Percentiles rank a stretch among this genome's conserved stretches.
These are phyloP conservation scores for Bassia scoparia DNA, from an alignment of 148 eudicot genomes.

Conservation along the genomic window DNA sequence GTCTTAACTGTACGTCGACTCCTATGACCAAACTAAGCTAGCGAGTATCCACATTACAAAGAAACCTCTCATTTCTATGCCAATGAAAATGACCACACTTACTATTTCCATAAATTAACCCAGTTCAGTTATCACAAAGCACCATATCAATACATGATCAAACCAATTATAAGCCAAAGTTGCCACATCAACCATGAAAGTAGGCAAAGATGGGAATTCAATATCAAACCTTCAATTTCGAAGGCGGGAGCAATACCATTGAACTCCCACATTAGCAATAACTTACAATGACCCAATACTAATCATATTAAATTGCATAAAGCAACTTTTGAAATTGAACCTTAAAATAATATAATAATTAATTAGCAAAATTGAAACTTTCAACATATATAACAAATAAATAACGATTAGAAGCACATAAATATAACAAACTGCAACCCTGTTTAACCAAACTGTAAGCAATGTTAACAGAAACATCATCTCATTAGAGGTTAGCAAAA, in stretches of 20 bases:
- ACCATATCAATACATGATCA: neutral
- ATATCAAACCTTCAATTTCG: neutral
- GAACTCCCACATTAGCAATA: neutral
- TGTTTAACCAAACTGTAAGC: slow-evolving; percentile 61
- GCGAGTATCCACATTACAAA: neutral
- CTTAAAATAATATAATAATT: too few relatives aligned
- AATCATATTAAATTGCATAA: too few relatives aligned
- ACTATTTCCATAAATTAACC: neutral
- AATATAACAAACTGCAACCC: slow-evolving; percentile 58
- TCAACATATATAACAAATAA: neutral
- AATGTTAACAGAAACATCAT: slow-evolving; percentile 59
- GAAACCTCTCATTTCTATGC: neutral
- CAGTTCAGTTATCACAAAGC: too few relatives aligned
- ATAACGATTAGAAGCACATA: neutral
- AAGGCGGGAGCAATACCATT: neutral
- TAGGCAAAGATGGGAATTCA: neutral
- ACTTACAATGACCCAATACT: too few relatives aligned
- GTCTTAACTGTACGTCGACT: neutral
- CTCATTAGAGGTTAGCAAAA: slow-evolving; percentile 75
- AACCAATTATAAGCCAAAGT: neutral
- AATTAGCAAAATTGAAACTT: neutral
- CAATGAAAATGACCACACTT: neutral
- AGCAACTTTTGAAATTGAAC: too few relatives aligned
- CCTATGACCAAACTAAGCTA: neutral
- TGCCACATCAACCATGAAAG: neutral